Conservation (phyloP, 345 rosid genomes). For the Orychophragmus violaceus region DNA sequence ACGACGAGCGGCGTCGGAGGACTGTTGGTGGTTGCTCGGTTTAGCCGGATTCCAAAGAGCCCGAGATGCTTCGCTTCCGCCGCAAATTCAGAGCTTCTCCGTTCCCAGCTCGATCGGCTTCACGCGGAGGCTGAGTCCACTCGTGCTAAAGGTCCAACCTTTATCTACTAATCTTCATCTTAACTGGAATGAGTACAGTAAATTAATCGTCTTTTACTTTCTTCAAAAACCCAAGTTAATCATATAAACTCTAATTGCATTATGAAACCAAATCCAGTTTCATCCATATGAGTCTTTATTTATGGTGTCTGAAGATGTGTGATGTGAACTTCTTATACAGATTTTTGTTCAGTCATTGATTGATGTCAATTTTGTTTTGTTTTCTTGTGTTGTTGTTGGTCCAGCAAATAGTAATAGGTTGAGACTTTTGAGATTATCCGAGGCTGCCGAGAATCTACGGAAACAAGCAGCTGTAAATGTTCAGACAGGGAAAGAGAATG, state of each 20-base stretch:
- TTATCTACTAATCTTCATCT: neutral
- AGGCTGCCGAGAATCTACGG: constrained; percentile 80
- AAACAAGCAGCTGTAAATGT: constrained; percentile 64
- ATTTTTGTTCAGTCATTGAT: neutral
- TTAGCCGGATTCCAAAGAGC: neutral
- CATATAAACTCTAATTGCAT: neutral
- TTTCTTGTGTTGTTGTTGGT: constrained; percentile 4
- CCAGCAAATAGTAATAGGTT: constrained; percentile 67
- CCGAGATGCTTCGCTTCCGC: constrained; percentile 37
- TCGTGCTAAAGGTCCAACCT: constrained; percentile 54
- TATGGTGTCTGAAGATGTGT: too few relatives aligned
- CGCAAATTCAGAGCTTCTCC: constrained; percentile 46
- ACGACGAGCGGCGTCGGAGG: constrained; percentile 30
- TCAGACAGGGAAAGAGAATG: constrained; percentile 61
- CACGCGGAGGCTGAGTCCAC: constrained; percentile 65
- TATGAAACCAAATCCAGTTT: too few relatives aligned
- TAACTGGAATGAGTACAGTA: neutral
- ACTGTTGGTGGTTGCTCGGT: constrained; percentile 24
- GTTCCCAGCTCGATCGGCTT: constrained; percentile 65
- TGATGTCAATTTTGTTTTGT: neutral
- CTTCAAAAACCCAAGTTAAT: neutral
- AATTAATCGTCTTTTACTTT: neutral
- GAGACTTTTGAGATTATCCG: constrained; percentile 75
- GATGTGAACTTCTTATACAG: too few relatives aligned
- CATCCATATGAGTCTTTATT: too few relatives aligned